Evolutionary conservation across 768 basidiomycete species (phyloP), one percentile per base, ranked within the genome.

Genomic region (Fomitopsis pulvina): DNA sequence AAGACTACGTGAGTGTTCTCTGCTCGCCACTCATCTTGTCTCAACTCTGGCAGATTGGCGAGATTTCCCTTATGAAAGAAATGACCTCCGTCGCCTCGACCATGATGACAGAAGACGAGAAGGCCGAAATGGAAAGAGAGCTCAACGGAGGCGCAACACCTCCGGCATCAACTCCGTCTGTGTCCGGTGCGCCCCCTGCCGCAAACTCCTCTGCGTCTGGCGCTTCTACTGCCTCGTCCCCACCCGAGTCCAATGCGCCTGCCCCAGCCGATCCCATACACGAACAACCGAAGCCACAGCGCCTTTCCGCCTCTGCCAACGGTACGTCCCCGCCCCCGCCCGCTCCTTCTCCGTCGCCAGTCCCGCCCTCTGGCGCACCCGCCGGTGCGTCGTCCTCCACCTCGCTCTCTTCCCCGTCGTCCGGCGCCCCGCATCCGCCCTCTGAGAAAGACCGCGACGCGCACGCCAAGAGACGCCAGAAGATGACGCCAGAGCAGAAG

Each of bases 1-100:
- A 73, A 51, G 91, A 93, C 64, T 92, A 91, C 62, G 91, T 94
- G 66, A 66, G 91, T 75, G 12, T 28, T 44, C 30, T 12, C 12
- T 18, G 9, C 22, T 28, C 28, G n/a, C 10, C 12, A n/a, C 20
- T 27, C 21, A 24, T 40, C 42, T 43, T 49, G 52, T 18, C 53
- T 32, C 49, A 26, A 29, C 40, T 24, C 25, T 25, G 38, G 16
- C 65, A 96, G 94, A 95, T 98, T 54, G 95, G 95, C 51, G 95
- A 97, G 71, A 94, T 99, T 48, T 85, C 87, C 5, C 75, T 97
- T 32, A 92, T 96, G 81, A 97, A 93, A 63, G 91, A 90, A 57
- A 89, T 92, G 85, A 83, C 88, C 21, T 79, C 80, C 28, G 81
- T 88, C 22, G 87, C 92, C 12, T 79, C 84, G 28, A 87, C 87